phyloP scores from a whole-genome alignment of 495 filamentous ascomycete species.

The Bathelium albidoporum region DNA sequence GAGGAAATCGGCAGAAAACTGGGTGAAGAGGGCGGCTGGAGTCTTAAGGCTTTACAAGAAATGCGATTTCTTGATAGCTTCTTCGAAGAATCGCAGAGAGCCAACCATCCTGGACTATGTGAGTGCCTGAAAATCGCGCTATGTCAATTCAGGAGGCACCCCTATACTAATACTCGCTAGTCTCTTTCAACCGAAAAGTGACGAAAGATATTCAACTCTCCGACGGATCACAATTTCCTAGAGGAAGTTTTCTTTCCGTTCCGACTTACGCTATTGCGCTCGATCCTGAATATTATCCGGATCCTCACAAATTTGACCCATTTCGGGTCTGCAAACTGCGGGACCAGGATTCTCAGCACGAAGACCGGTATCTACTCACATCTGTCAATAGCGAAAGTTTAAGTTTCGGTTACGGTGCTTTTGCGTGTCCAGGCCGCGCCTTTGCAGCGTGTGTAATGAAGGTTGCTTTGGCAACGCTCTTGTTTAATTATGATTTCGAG shows the following conservation, averaged over 20 bases:
- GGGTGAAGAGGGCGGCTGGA: constrained; percentile 32
- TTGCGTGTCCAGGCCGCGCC: constrained; percentile 47
- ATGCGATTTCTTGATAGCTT: constrained; percentile 46
- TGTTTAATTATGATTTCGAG: constrained; percentile 13
- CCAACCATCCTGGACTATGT: constrained; percentile 33
- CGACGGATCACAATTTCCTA: constrained; percentile 21
- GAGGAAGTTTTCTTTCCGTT: constrained; percentile 14
- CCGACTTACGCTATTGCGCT: neutral
- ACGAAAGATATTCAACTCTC: constrained; percentile 17
- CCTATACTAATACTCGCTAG: constrained; percentile 6
- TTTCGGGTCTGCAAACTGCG: constrained; percentile 43
- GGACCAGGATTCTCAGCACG: constrained; percentile 21
- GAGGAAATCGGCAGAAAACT: no score
- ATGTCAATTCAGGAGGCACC: neutral
- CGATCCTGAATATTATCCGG: constrained; percentile 11
- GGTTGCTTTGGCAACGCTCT: constrained; percentile 23
- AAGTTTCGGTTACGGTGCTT: constrained; percentile 39
- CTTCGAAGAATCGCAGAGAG: constrained; percentile 42
- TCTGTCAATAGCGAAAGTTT: constrained; percentile 36
- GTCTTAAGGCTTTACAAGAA: constrained; percentile 31
- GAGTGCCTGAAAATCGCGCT: constrained; percentile 16
- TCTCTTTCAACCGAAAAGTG: constrained; percentile 18
- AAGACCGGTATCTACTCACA: constrained; percentile 33
- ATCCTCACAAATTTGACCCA: constrained; percentile 42
- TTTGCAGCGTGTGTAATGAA: constrained; percentile 43